These are phyloP conservation scores for Nakazawaea ishiwadae DNA, from an alignment of 805 yeast species.

Conservation along the genomic window DNA sequence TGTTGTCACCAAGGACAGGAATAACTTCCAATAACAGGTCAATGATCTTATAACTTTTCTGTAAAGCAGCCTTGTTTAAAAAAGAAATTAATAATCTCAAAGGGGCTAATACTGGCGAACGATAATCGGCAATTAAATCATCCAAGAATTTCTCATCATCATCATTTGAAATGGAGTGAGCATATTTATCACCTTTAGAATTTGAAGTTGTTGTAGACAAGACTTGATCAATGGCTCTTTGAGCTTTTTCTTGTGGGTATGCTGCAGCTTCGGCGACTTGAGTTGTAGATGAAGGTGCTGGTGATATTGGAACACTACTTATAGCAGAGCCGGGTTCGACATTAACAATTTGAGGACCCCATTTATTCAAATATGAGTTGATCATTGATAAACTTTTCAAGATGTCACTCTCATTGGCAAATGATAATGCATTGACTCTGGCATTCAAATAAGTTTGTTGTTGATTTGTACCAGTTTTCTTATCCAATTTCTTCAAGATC, in stretches of 20 bases:
- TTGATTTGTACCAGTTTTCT: slow-evolving; percentile 61
- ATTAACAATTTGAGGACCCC: slow-evolving; percentile 37
- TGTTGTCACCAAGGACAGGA: slow-evolving; percentile 52
- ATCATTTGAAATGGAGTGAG: slow-evolving; percentile 21
- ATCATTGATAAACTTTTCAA: slow-evolving; percentile 47
- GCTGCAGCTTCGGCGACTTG: slow-evolving; percentile 4
- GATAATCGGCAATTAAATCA: slow-evolving; percentile 36
- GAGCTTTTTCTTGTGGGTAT: background rate
- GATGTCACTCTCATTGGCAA: slow-evolving; percentile 68
- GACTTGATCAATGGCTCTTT: slow-evolving; percentile 1
- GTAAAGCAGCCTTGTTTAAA: slow-evolving; percentile 59
- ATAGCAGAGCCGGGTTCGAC: slow-evolving; percentile 1
- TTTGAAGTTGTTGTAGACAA: background rate
- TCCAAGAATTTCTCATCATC: slow-evolving; percentile 14
- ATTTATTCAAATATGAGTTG: slow-evolving; percentile 44
- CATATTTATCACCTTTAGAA: slow-evolving; percentile 17
- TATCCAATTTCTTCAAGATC: slow-evolving; percentile 86
- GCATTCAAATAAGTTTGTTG: slow-evolving; percentile 57
- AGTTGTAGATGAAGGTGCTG: slow-evolving; percentile 17
- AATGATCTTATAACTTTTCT: slow-evolving; percentile 53
- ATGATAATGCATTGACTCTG: slow-evolving; percentile 68
- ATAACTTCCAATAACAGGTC: slow-evolving; percentile 47
- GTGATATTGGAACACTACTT: background rate
- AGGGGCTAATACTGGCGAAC: slow-evolving; percentile 46
- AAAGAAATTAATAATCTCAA: slow-evolving; percentile 53